Conservation (phyloP, 257 asterid genomes). For the Asclepias syriaca region DNA sequence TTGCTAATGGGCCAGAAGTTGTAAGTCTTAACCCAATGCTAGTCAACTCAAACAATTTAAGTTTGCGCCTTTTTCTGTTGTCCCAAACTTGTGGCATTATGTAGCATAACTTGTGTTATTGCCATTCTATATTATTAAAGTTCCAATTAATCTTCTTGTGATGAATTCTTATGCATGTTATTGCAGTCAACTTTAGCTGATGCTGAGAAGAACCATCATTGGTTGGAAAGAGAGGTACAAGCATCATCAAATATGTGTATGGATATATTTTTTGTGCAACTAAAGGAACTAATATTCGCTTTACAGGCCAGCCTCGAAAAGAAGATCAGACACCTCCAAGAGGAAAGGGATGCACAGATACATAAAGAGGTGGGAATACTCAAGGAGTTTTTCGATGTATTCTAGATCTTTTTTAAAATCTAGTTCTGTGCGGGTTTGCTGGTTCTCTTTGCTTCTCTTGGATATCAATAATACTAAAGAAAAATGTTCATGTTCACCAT, state of each 20-base stretch:
- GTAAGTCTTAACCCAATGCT: constrained; percentile 25
- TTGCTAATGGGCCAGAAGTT: constrained; percentile 29
- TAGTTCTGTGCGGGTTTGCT: neutral
- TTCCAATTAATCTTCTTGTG: neutral
- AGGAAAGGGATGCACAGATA: constrained; percentile 37
- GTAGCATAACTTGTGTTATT: neutral
- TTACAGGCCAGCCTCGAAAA: constrained; percentile 40
- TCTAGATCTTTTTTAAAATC: constrained; percentile 4
- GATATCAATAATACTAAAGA: constrained; percentile 3
- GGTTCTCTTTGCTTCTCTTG: neutral
- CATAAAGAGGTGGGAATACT: constrained; percentile 41
- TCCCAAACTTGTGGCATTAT: neutral
- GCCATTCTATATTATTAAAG: neutral
- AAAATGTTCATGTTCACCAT: constrained; percentile 15
- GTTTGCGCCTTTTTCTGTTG: neutral
- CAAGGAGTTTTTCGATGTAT: neutral
- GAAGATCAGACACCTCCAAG: constrained; percentile 38
- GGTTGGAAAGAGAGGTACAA: constrained; percentile 46
- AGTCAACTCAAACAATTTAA: neutral
- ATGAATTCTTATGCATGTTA: neutral
- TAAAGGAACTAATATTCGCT: constrained; percentile 25
- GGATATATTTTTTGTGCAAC: constrained; percentile 4
- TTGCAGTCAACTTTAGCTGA: constrained; percentile 31
- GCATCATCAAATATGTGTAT: constrained; percentile 13
- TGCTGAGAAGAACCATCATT: constrained; percentile 31